Evolutionary conservation across 139 green algal genomes (phyloP).

Genomic region (Coccomyxa sp.): DNA sequence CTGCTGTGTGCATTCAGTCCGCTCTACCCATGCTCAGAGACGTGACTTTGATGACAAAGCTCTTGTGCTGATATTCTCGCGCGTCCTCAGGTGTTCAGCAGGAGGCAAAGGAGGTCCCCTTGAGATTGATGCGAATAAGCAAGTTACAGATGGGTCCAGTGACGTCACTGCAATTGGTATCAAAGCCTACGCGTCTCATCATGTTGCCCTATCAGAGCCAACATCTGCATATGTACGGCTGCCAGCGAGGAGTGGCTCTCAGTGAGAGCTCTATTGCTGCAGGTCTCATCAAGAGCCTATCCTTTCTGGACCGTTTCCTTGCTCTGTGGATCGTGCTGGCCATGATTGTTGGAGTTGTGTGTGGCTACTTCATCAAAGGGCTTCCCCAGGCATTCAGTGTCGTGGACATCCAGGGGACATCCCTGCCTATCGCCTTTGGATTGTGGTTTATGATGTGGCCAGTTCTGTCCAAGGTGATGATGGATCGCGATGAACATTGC

Average conservation of each 20-base stretch:
- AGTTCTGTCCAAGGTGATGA: constrained; percentile 28
- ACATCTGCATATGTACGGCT: no score
- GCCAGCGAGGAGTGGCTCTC: not conserved
- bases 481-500: not conserved
- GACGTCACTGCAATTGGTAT: not conserved
- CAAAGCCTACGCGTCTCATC: no score
- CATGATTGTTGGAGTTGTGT: constrained; percentile 40
- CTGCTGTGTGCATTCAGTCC: not conserved
- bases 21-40: no score
- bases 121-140: not conserved
- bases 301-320: constrained; percentile 41
- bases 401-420: constrained; percentile 25
- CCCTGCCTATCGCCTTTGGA: constrained; percentile 48
- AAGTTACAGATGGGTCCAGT: not conserved
- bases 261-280: not conserved
- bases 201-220: no score
- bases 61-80: not conserved
- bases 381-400: constrained; percentile 8
- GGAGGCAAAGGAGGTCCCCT: not conserved
- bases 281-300: constrained; percentile 20
- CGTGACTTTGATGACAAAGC: no score
- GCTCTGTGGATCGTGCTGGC: constrained; percentile 40
- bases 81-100: not conserved
- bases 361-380: constrained; percentile 19
- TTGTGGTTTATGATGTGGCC: constrained; percentile 57